A percentile compares a stretch with the other conserved stretches of the same genome.
phyloP scores from a whole-genome alignment of 495 filamentous ascomycete species.

The Neurospora sp. region DNA sequence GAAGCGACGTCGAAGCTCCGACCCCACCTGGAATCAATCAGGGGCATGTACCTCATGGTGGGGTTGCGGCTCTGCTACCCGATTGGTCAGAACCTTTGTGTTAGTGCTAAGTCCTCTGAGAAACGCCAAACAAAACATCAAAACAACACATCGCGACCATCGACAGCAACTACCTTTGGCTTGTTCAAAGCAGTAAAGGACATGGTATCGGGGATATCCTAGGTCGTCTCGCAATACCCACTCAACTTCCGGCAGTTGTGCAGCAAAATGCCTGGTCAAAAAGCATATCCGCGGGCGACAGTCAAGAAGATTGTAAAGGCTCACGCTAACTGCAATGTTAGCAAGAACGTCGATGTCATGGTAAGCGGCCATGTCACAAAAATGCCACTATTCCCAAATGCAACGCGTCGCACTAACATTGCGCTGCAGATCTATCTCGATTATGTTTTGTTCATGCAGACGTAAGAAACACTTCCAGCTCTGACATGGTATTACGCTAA shows the following conservation, averaged over 20 bases:
- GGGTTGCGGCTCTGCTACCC: slow-evolving; percentile 5
- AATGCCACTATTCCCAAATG: not conserved
- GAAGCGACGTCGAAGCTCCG: slow-evolving; percentile 1
- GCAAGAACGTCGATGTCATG: slow-evolving; percentile 80
- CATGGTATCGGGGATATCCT: no score
- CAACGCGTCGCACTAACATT: slow-evolving; percentile 6
- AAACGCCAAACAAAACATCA: not conserved
- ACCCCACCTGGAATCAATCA: not conserved
- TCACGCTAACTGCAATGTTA: slow-evolving; percentile 66
- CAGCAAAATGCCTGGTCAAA: slow-evolving; percentile 41
- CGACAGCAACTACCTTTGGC: not conserved
- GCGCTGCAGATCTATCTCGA: slow-evolving; percentile 66
- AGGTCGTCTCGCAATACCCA: no score
- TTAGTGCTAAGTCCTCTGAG: not conserved
- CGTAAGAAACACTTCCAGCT: slow-evolving; percentile 39
- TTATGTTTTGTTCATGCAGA: slow-evolving; percentile 83
- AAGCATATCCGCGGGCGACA: slow-evolving; percentile 74
- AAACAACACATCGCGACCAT: not conserved
- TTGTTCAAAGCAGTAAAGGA: not conserved
- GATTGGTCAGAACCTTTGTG: slow-evolving; percentile 6
- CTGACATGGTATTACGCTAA: slow-evolving; percentile 4
- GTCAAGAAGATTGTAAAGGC: slow-evolving; percentile 86
- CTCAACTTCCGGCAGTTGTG: no score
- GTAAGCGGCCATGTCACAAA: slow-evolving; percentile 36
- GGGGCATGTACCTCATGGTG: slow-evolving; percentile 3